Evolutionary conservation across 2,329 filamentous ascomycete species (phyloP), one percentile per base, ranked within the genome.

Genomic region (Phoma sp.): DNA sequence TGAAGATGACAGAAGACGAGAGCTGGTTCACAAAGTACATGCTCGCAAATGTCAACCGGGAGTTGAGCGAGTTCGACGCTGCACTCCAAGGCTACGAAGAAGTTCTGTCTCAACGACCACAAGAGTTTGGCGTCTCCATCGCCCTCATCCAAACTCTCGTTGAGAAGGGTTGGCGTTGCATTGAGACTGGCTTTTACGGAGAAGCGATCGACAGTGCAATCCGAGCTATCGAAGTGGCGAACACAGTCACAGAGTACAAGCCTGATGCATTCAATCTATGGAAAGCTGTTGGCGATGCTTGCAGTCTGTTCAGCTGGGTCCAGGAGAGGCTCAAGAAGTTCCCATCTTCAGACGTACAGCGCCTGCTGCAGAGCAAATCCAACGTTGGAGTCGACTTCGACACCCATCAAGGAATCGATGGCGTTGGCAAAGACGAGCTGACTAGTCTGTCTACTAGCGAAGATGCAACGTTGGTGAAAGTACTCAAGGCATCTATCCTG

Each of bases 11-110:
- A 18, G 65, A 67, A n/a, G 86, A 84, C 0, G 89, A 96, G 62
- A 89, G 85, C 8, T 99, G 95, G 95, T 99, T 97, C 72, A 93
- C 93, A 7, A 91, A 91, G 69, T 97, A 97, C 74, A 96, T 99
- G 88, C 84, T 98, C 56, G 93, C 91, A 36, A 98, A 99, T 67
- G 90, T 99, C 49, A 91, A 92, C 73, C 86, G 93, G 48, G 93
- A 98, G 70, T 82, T 98, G 42, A 92, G 91, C n/a, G 88, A 96
- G 37, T 96, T 89, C 65, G 89, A 96, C 55, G 87, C 90, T 49
- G 90, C 95, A 0, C 89, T 96, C 54, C 73, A 79, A 24, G 84
- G 91, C 5, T 96, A 98, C 67, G 83, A 86, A 62, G 79, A 83
- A 9, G 91, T 98, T 7, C 81, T 96, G 42, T 76, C 80, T 22